Conservation (phyloP, 306 rosid genomes). For the Mimosa pudica region DNA sequence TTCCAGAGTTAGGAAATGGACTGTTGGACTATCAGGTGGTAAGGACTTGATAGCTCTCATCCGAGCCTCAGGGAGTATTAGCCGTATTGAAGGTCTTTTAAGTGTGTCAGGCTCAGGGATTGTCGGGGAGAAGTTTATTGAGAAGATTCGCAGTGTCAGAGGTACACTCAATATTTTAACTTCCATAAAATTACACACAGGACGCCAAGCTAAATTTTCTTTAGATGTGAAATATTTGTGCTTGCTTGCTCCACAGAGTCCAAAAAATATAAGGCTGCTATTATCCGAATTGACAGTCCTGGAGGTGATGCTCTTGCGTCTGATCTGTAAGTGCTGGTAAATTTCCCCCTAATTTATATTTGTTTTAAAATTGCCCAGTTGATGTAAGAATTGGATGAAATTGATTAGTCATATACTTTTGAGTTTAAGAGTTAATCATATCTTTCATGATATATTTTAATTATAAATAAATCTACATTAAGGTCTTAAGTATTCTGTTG, state of each 20-base stretch:
- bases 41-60: slow-evolving; percentile 83
- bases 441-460: slow-evolving; percentile 17
- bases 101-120: slow-evolving; percentile 68
- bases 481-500: slow-evolving; percentile 19
- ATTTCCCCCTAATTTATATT: slow-evolving; percentile 26
- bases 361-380: slow-evolving; percentile 27
- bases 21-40: slow-evolving; percentile 82
- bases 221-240: neutral
- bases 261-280: slow-evolving; percentile 80
- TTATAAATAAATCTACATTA: slow-evolving; percentile 26
- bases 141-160: slow-evolving; percentile 83
- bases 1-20: slow-evolving; percentile 73
- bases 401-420: slow-evolving; percentile 22
- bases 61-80: slow-evolving; percentile 93
- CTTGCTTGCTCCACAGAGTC: slow-evolving; percentile 60
- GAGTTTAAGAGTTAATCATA: slow-evolving; percentile 10
- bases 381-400: slow-evolving; percentile 32
- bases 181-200: slow-evolving; percentile 24
- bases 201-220: slow-evolving; percentile 15
- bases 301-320: slow-evolving; percentile 99
- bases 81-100: slow-evolving; percentile 60
- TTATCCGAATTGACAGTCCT: slow-evolving; percentile 96
- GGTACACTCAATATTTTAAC: slow-evolving; percentile 53
- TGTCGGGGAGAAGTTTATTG: slow-evolving; percentile 81
- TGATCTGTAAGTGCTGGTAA: slow-evolving; percentile 83